phyloP scores from a whole-genome alignment of 139 green algal genomes.

The Volvox africanus region DNA sequence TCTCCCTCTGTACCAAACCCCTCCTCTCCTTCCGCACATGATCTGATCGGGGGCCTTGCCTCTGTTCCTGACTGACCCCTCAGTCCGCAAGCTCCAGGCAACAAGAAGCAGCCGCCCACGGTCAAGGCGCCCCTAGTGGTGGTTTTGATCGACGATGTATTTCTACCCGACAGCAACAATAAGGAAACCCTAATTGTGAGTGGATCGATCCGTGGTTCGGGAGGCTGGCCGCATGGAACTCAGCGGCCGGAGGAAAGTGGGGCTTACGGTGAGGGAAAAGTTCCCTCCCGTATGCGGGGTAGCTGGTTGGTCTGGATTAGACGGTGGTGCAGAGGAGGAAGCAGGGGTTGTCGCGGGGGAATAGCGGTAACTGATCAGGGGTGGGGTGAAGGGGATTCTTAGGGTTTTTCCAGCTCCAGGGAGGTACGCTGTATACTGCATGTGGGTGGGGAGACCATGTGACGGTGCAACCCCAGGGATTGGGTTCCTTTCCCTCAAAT shows the following conservation, averaged over 20 bases:
- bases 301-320: not conserved
- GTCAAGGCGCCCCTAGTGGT: not conserved
- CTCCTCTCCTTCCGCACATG: not conserved
- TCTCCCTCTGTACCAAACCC: not conserved
- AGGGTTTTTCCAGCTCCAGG: too few species aligned
- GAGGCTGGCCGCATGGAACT: not conserved
- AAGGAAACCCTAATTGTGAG: slow-evolving; percentile 11
- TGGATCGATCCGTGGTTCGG: not conserved
- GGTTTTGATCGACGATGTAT: not conserved
- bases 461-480: too few species aligned
- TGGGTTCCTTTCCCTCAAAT: too few species aligned
- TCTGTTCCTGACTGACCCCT: not conserved
- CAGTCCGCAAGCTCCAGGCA: not conserved
- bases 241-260: not conserved
- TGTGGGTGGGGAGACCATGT: too few species aligned
- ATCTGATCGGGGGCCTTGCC: not conserved
- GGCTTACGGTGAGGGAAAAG: not conserved
- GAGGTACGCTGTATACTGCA: too few species aligned
- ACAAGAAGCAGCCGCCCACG: not conserved
- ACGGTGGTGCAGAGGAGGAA: not conserved
- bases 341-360: too few species aligned
- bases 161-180: not conserved
- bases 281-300: not conserved
- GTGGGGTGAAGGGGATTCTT: too few species aligned
- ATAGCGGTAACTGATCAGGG: too few species aligned